Base-by-base conservation (phyloP, 768 basidiomycete genomes). In the Hemileccinum rubropunctum region DNA sequence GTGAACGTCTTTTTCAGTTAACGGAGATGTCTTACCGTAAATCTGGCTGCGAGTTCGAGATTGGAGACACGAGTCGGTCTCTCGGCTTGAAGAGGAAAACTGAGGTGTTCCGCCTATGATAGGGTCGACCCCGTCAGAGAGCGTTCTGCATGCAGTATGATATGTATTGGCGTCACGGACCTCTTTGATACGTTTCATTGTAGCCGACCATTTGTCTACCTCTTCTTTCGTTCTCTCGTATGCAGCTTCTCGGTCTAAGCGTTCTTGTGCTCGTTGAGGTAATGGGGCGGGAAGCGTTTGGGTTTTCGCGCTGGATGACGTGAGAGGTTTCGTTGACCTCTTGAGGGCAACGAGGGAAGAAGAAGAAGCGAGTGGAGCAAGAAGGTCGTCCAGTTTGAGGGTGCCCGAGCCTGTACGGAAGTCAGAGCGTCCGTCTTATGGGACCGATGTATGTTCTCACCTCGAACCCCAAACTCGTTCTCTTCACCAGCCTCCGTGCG, bases 201-300 rank as follows among this genome's bases (percentile, higher is more conserved):
- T 90, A 6, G 81, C 83, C 23, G 81, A 81, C 97, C 95, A 98
- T 73, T 95, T 97, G 55, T 89, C 83, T 2, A 95, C 87, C 66
- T 98, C 95, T 54, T 81, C 79, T 64, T 91, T 92, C 4, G 95
- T 98, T 68, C 89, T 80, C 60, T 94, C 93, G 64, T 95, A 97
- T 0, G 95, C 95, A 8, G 94, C 95, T 63, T 93, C 85, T 42
- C 95, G 84, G 58, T 97, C 92, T 1, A 98, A 72, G 38, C 89
- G 85, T 53, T 97, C 94, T 65, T 97, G 91, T 0, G 86, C 81
- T 28, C 93, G 80, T 18, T 86, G 84, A 9, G 92, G 92, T 0
- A 99, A 73, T 0, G 95, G 95, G 0, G 91, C 91, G 4, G 91
- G 71, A 6, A 95, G 75, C 0, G 86, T 75, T 53, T 78, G 76